Evolutionary conservation across 2,329 filamentous ascomycete genomes (phyloP).

Genomic region (Alternaria triticimaculans): DNA sequence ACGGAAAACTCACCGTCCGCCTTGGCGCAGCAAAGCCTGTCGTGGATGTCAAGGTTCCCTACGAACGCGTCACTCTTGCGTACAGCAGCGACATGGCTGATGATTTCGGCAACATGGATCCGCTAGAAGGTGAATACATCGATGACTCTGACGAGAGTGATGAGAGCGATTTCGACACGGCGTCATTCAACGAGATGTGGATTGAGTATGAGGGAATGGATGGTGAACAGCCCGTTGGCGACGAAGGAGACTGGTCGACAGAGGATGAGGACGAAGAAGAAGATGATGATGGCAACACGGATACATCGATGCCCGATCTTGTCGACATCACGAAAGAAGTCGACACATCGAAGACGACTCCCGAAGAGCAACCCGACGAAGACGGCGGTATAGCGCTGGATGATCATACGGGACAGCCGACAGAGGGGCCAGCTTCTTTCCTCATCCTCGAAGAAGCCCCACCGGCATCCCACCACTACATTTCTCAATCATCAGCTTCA

Average conservation of each 20-base stretch:
- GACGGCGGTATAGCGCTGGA: conserved; percentile 7
- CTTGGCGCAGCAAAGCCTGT: conserved; percentile 58
- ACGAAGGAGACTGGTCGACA: conserved; percentile 47
- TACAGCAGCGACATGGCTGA: conserved; percentile 53
- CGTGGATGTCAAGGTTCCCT: conserved; percentile 57
- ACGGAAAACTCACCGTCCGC: conserved; percentile 62
- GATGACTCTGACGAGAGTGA: conserved; percentile 45
- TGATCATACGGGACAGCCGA: conserved; percentile 8
- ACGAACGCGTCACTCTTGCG: conserved; percentile 58
- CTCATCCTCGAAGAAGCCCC: conserved; percentile 46
- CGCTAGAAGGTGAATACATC: conserved; percentile 36
- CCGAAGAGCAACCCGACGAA: conserved; percentile 25
- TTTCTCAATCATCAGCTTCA: conserved; percentile 48
- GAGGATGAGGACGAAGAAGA: conserved; percentile 47
- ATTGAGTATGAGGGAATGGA: conserved; percentile 49
- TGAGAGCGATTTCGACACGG: conserved; percentile 40
- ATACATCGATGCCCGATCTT: conserved; percentile 43
- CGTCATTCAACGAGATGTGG: conserved; percentile 48
- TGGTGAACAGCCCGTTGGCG: conserved; percentile 35
- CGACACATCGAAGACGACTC: conserved; percentile 46
- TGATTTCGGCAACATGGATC: conserved; percentile 32
- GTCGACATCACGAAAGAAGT: conserved; percentile 19
- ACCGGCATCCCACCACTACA: conserved; percentile 48
- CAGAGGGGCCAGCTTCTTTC: conserved; percentile 33
- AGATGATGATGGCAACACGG: conserved; percentile 40